Evolutionary conservation across 306 rosid species (phyloP), one percentile per base, ranked within the genome.

Genomic region (Crotalaria pallida): DNA sequence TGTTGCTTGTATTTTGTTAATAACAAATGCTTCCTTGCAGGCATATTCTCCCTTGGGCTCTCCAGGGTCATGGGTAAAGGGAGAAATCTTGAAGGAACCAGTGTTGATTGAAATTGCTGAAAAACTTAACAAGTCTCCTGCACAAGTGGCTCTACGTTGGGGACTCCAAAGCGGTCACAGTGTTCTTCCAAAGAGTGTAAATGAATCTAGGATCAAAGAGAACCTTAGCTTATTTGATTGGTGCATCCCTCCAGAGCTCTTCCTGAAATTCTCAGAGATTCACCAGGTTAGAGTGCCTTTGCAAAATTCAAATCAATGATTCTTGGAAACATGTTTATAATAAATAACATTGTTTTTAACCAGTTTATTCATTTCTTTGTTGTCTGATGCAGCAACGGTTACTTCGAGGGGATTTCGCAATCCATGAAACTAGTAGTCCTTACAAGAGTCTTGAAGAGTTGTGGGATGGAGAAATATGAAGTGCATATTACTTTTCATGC

Each of bases 381-480:
- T 75, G 48, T 62, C n/a, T 64, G 57, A 33, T 88, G 75, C 95
- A 88, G 91, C 88, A 84, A 84, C 62, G 84, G 84, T 59, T 85
- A 61, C 87, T 88, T 43, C 80, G 77, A 7, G 86, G 84, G 36
- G 88, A 88, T n/a, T 38, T 65, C 4, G 84, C 86, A 5, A 34
- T 86, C 61, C 95, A 88, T 27, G 82, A 80, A 73, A 82, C 68
- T 51, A 49, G 56, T n/a, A 84, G 95, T 76, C 95, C 95, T 45
- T 88, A 85, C 69, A 85, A 70, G 73, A 84, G 86, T 65, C 79
- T 88, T n/a, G 69, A 84, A 61, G 91, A 86, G 40, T 50, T 86
- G 58, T 88, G 95, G 95, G 91, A 88, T 84, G 95, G 91, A 65
- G 88, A 88, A 84, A 84, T 85, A 69, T 88, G 87, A 84, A 63